These are phyloP conservation scores for Corinectria fuckeliana DNA, from an alignment of 2,329 filamentous ascomycete genomes.

Conservation along the genomic window DNA sequence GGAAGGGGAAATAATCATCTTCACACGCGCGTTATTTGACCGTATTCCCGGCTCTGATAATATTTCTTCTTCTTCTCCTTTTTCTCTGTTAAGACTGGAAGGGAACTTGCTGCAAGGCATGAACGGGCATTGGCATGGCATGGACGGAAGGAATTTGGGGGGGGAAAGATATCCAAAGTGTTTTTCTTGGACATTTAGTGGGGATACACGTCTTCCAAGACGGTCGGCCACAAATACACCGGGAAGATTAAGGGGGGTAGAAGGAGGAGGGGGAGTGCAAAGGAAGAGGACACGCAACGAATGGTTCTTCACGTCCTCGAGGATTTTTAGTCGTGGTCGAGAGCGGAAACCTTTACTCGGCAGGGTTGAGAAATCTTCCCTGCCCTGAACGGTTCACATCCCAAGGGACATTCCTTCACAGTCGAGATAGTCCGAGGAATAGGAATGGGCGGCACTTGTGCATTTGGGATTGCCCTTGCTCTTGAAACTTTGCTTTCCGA, in stretches of 20 bases:
- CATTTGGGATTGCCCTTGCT: slow-evolving; percentile 35
- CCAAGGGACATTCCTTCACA: slow-evolving; percentile 27
- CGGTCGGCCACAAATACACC: neutral
- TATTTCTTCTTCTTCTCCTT: slow-evolving; percentile 18
- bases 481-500: slow-evolving; percentile 10
- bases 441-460: slow-evolving; percentile 38
- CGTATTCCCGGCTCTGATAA: too few relatives aligned
- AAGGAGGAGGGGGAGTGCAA: neutral
- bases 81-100: slow-evolving; percentile 28
- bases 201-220: slow-evolving; percentile 9
- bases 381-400: neutral
- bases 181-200: slow-evolving; percentile 18
- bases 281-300: neutral
- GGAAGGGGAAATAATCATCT: slow-evolving; percentile 29
- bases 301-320: neutral
- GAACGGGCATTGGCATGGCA: slow-evolving; percentile 20
- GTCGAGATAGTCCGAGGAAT: slow-evolving; percentile 31
- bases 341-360: slow-evolving; percentile 4
- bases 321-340: slow-evolving; percentile 3
- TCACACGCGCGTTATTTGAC: slow-evolving; percentile 9
- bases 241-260: too few relatives aligned
- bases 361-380: neutral
- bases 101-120: slow-evolving; percentile 38
- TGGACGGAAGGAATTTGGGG: slow-evolving; percentile 5
- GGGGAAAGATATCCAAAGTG: slow-evolving; percentile 11